Evolutionary conservation across 106 monocot species (phyloP).

Genomic region (Allium fistulosum): DNA sequence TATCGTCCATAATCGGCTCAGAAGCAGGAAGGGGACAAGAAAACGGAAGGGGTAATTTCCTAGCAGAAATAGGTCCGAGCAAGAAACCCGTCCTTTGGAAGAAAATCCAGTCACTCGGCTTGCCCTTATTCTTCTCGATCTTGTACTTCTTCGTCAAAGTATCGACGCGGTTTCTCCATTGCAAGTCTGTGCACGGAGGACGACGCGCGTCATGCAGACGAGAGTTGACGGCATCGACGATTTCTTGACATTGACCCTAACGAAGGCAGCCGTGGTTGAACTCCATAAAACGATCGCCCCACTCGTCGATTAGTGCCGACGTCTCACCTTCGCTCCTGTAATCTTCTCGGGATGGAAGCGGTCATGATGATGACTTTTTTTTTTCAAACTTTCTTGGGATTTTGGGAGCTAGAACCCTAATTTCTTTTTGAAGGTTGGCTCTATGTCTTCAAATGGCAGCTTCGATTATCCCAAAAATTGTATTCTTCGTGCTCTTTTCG

Average conservation of each 20-base stretch:
- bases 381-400: too few relatives aligned
- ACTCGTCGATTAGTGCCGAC: constrained; percentile 30
- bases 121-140: constrained; percentile 17
- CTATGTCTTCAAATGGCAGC: too few relatives aligned
- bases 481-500: too few relatives aligned
- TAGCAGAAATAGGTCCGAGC: constrained; percentile 16
- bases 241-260: constrained; percentile 44
- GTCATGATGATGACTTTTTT: too few relatives aligned
- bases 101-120: too few relatives aligned
- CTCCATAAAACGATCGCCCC: constrained; percentile 44
- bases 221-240: constrained; percentile 38
- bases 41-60: constrained; percentile 25
- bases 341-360: constrained; percentile 15
- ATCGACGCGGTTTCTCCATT: constrained; percentile 59
- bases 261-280: constrained; percentile 47
- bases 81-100: constrained; percentile 20
- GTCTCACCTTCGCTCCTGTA: constrained; percentile 49
- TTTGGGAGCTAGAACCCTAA: too few relatives aligned
- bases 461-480: too few relatives aligned
- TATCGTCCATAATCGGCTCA: background rate
- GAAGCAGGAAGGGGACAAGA: background rate
- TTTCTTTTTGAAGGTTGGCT: too few relatives aligned
- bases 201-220: constrained; percentile 22
- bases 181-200: constrained; percentile 26
- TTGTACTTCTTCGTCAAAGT: constrained; percentile 62